Base-by-base conservation (phyloP, 2,329 filamentous ascomycete genomes). In the Harringtonia aguacate region DNA sequence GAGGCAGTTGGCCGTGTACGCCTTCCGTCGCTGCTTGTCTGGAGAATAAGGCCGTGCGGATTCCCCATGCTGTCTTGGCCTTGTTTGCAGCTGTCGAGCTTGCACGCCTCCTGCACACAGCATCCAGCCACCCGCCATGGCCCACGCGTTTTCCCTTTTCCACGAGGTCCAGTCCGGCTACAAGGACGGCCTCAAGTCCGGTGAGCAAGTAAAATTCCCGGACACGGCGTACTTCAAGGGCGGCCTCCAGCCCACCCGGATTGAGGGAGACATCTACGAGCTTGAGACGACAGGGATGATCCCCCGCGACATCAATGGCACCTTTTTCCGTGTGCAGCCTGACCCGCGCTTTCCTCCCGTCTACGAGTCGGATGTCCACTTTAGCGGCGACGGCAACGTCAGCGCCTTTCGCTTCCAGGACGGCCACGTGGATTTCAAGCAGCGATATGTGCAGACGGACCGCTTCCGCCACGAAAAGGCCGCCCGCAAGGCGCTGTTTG, bases 341-440 rank as follows among this genome's bases (percentile, higher is more conserved):
- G 71, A 75, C 52, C 68, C 68, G 51, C 64, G 66, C 24, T 77
- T 70, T 53, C 73, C 70, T n/a, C 74, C 68, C 2, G 52, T 70
- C 2, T 75, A 67, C 50, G 72, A 73, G 53, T 69, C 71, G 50
- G 73, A 79, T 48, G 59, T 61, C 40, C 57, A 62, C 47, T 58
- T 59, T 43, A 57, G 60, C 48, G 57, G 55, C 38, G 59, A 64
- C 46, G 65, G 65, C 8, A 55, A 55, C 36, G 64, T 68, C 1
- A 63, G 60, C 8, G 64, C 65, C 3, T 62, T 69, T 46, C 58
- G 60, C 12, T 66, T 69, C 46, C 41, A 55, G 27, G 45, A 58
- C 41, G 64, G 65, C 3, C 61, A 63, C 17, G 65, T 63, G 34
- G 62, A 66, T 53, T 62, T 65, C 50, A 64, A 64, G 52, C 61